Base-by-base conservation (phyloP, 805 yeast genomes). In the Wickerhamomyces xylosicus region DNA sequence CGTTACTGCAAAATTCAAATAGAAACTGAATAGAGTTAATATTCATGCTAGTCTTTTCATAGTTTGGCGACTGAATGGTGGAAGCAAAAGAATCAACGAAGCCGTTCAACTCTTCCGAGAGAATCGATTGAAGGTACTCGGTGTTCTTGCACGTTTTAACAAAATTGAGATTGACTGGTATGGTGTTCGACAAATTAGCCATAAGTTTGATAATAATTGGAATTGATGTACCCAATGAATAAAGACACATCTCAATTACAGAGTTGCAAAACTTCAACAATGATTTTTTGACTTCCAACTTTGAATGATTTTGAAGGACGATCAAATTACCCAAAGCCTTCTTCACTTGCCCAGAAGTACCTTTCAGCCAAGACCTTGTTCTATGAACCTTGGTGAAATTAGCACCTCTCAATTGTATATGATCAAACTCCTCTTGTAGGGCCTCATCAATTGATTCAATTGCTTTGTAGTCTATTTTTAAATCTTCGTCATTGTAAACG, bases 311-410 rank as follows among this genome's bases (percentile, higher is more conserved):
- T 19, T 53, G 39, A 1, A 61, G 36, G 16, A 45, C 47, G 20
- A 46, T 50, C 34, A 50, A 42, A 35, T 44, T 48, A 5, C 31
- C 25, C 5, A 79, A 41, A 0, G 79, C 74, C 15, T 66, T 53
- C 36, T 61, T 59, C 3, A 77, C 59, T 47, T 79, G 84, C 15
- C 55, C 48, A 4, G 70, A 56, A 0, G 82, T 74, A 0, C 70
- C 77, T 13, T 53, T 60, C n/a, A 76, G 50, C 85, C 85, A 78
- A 14, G 67, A 47, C 6, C 60, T 59, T 4, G 72, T 66, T 49
- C 83, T 59, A 44, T 64, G 69, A 4, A 47, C 38, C 29, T 51
- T 53, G n/a, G 37, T 42, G 32, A 50, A 48, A 18, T 40, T 44
- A 33, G 39, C 42, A 20, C 42, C 52, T 27, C 41, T 48, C 32